These are phyloP conservation scores for Trypanosoma rangeli DNA, from an alignment of 208 protist species.

Conservation along the genomic window DNA sequence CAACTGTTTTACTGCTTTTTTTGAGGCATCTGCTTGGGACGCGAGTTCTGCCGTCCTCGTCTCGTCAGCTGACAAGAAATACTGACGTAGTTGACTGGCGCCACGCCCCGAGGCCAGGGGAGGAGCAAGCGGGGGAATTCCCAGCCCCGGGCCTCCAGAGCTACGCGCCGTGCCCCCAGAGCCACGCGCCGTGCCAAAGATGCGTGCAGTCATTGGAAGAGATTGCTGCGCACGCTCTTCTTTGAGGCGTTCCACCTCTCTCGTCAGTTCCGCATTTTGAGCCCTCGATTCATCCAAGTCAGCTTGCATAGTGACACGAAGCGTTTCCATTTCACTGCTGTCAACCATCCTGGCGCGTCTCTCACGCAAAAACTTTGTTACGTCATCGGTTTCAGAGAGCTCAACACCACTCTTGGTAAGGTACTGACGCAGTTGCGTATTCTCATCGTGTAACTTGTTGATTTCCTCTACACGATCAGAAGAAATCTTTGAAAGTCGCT, in stretches of 20 bases:
- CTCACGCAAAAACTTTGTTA: constrained; percentile 38
- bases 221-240: constrained; percentile 21
- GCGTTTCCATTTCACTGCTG: constrained; percentile 61
- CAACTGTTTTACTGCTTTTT: constrained; percentile 34
- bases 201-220: constrained; percentile 32
- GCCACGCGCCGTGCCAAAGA: constrained; percentile 16
- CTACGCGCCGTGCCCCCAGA: constrained; percentile 1
- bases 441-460: constrained; percentile 30
- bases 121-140: constrained; percentile 1
- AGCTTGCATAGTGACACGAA: constrained; percentile 75
- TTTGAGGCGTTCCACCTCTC: constrained; percentile 45
- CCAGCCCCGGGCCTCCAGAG: no score
- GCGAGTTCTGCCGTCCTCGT: neutral
- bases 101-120: constrained; percentile 9
- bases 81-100: neutral
- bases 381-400: constrained; percentile 41
- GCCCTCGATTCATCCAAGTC: constrained; percentile 68
- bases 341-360: constrained; percentile 59
- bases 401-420: constrained; percentile 33
- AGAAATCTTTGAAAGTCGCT: constrained; percentile 55
- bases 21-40: neutral
- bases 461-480: constrained; percentile 64
- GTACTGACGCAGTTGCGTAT: constrained; percentile 34
- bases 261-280: constrained; percentile 46
- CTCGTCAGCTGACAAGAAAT: constrained; percentile 7